Conservation (phyloP, 768 basidiomycete genomes). For the Pulveroboletus sp. region DNA sequence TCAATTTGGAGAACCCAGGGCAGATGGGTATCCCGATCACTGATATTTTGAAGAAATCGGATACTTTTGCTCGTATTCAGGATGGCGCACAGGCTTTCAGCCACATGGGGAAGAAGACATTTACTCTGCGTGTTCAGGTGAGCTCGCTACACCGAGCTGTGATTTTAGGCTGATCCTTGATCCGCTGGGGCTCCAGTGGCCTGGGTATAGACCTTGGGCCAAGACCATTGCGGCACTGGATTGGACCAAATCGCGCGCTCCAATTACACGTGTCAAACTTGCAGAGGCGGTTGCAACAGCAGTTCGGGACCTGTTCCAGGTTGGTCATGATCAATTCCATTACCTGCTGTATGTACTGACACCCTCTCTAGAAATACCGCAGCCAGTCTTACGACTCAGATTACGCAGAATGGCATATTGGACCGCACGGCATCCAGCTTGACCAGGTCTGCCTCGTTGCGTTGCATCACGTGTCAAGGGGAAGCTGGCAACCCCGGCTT, state of each 20-base stretch:
- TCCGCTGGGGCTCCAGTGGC: conserved; percentile 52
- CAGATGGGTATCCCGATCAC: conserved; percentile 57
- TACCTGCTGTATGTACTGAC: conserved; percentile 11
- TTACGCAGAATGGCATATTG: conserved; percentile 20
- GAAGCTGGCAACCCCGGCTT: conserved; percentile 75
- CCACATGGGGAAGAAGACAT: conserved; percentile 61
- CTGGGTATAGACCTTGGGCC: conserved; percentile 69
- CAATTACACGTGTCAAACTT: conserved; percentile 67
- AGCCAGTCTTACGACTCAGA: conserved; percentile 9
- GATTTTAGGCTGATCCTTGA: neutral
- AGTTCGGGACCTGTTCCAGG: conserved; percentile 61
- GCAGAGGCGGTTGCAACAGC: conserved; percentile 73
- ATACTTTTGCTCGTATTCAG: conserved; percentile 47
- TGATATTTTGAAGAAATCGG: conserved; percentile 53
- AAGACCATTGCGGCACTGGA: conserved; percentile 75
- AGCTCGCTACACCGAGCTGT: conserved; percentile 14
- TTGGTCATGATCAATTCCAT: conserved; percentile 20
- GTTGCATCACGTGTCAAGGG: conserved; percentile 73
- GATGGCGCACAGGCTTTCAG: conserved; percentile 58
- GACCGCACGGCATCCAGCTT: conserved; percentile 22
- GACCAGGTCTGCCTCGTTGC: conserved; percentile 52
- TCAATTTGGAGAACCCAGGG: conserved; percentile 48
- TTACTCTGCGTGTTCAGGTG: conserved; percentile 72
- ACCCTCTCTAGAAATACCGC: conserved; percentile 12
- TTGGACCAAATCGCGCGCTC: conserved; percentile 69